Conservation (phyloP, 345 rosid genomes). For the Pseudoturritis turrita region DNA sequence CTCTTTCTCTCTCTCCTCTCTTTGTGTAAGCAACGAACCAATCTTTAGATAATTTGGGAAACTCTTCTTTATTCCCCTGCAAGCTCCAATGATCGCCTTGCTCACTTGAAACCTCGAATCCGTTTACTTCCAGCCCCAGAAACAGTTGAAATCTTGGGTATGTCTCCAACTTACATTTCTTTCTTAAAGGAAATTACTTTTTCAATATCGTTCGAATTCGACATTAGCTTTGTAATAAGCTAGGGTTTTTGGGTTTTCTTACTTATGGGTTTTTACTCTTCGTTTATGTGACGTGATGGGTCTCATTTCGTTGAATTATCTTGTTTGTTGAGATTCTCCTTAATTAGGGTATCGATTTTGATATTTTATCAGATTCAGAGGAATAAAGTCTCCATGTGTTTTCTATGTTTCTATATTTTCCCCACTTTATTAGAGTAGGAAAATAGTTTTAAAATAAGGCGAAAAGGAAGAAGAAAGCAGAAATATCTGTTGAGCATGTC, state of each 20-base stretch:
- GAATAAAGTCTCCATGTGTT: neutral
- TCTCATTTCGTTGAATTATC: neutral
- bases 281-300: neutral
- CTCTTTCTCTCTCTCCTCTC: slow-evolving; percentile 12
- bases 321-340: slow-evolving; percentile 13
- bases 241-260: slow-evolving; percentile 16
- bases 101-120: neutral
- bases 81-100: slow-evolving; percentile 18
- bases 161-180: neutral
- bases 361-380: slow-evolving; percentile 21
- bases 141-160: slow-evolving; percentile 21
- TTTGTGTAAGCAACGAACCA: slow-evolving; percentile 25
- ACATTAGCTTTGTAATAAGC: slow-evolving; percentile 9
- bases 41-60: slow-evolving; percentile 26
- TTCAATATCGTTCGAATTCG: neutral
- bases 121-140: neutral
- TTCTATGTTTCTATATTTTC: neutral
- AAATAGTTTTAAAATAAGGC: slow-evolving; percentile 7
- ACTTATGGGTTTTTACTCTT: neutral
- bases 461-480: slow-evolving; percentile 18
- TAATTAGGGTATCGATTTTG: slow-evolving; percentile 13
- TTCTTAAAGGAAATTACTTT: neutral
- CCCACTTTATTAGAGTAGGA: neutral
- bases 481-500: slow-evolving; percentile 32
- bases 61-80: neutral